Percentiles rank a stretch among this genome's conserved stretches.
These are phyloP conservation scores for Torrubiella hemipterigena DNA, from an alignment of 2,329 filamentous ascomycete genomes.

Conservation along the genomic window DNA sequence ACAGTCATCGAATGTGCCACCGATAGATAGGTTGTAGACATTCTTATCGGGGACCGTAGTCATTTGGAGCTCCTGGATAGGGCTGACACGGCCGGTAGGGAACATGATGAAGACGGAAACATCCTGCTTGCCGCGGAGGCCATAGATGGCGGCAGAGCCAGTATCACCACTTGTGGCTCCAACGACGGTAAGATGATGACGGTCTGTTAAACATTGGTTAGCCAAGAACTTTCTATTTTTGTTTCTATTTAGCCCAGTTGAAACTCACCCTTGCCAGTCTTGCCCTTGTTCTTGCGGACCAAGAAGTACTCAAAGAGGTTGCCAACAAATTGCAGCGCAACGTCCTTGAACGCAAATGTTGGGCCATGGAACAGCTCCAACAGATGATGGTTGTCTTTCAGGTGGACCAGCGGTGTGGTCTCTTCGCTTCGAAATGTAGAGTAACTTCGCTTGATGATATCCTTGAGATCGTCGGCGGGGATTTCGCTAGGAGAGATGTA, in stretches of 20 bases:
- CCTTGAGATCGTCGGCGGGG: constrained; percentile 64
- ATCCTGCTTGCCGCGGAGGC: constrained; percentile 89
- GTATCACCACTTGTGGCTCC: constrained; percentile 83
- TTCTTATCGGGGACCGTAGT: constrained; percentile 84
- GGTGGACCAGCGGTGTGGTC: constrained; percentile 66
- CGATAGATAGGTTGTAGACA: constrained; percentile 82
- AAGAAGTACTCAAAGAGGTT: constrained; percentile 91
- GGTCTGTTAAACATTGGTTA: constrained; percentile 29
- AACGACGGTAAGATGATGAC: constrained; percentile 75
- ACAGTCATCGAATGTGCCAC: constrained; percentile 92
- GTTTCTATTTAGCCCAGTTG: background rate
- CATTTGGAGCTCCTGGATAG: constrained; percentile 95
- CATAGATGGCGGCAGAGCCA: constrained; percentile 91
- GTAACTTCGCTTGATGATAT: constrained; percentile 76
- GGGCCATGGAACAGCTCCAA: constrained; percentile 95
- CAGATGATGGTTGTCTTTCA: constrained; percentile 66
- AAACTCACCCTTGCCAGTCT: constrained; percentile 40
- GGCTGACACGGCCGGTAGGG: constrained; percentile 80
- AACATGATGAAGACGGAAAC: constrained; percentile 92
- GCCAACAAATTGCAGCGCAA: constrained; percentile 87
- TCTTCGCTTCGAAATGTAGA: constrained; percentile 74
- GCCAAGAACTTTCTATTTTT: background rate
- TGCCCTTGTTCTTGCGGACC: constrained; percentile 58
- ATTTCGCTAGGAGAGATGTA: constrained; percentile 83
- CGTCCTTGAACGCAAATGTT: constrained; percentile 92